A percentile compares a stretch with the other conserved stretches of the same genome.
Conservation (phyloP, 2,329 filamentous ascomycete species). For the Beauveria rudraprayagi region DNA sequence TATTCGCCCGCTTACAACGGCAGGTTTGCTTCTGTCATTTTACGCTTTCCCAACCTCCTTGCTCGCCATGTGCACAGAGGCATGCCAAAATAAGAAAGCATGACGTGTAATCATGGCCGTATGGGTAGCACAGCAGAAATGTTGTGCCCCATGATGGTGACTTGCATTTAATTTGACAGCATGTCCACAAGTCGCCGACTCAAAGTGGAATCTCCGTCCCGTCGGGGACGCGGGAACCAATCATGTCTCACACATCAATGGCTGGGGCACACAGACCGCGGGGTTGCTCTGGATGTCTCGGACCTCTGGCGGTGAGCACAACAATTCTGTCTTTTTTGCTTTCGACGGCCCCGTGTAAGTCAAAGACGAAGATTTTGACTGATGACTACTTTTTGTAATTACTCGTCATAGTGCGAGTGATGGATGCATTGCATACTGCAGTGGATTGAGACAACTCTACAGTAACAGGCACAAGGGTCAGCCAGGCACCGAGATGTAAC, state of each 20-base stretch:
- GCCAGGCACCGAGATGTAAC: neutral
- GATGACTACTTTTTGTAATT: neutral
- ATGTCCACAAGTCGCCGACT: neutral
- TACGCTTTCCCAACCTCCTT: neutral
- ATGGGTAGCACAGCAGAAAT: neutral
- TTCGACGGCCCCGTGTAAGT: neutral
- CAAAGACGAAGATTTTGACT: neutral
- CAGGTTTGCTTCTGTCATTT: no score
- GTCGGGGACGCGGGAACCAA: neutral
- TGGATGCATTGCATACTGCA: neutral
- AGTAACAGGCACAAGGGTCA: neutral
- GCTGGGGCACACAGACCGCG: neutral
- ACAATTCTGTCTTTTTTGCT: neutral
- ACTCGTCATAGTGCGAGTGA: neutral
- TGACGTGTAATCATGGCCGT: neutral
- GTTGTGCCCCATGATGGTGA: neutral
- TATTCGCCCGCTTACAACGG: no score
- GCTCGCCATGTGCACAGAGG: conserved; percentile 1
- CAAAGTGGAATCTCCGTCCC: neutral
- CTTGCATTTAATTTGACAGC: neutral
- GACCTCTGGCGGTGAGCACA: conserved; percentile 4
- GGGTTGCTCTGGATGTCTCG: neutral
- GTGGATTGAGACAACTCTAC: neutral
- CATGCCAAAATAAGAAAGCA: neutral
- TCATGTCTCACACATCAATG: neutral